phyloP scores from a whole-genome alignment of 1,284 basidiomycete species.

The Melampsora abietis-canadensis region DNA sequence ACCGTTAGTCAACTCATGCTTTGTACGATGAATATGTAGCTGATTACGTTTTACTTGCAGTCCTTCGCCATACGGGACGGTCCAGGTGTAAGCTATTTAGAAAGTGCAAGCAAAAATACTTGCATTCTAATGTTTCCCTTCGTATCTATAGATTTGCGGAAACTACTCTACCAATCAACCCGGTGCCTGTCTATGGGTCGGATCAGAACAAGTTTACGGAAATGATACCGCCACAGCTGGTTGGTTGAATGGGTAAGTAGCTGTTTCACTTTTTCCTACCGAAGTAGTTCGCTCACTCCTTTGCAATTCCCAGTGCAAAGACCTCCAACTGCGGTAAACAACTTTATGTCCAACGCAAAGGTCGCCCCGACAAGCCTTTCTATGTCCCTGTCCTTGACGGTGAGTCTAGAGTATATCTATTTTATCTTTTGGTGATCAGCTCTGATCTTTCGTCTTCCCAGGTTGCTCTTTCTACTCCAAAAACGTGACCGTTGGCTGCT shows the following conservation, averaged over 20 bases:
- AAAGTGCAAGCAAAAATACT: not conserved
- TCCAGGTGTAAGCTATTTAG: not conserved
- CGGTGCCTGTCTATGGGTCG: slow-evolving; percentile 22
- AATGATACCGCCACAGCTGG: not conserved
- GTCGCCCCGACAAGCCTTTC: not conserved
- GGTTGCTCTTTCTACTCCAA: not conserved
- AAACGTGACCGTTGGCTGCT: not conserved
- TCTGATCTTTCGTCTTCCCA: not conserved
- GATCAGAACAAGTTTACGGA: slow-evolving; percentile 7
- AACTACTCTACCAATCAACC: not conserved
- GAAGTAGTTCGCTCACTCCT: not conserved
- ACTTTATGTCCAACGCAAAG: slow-evolving; percentile 5
- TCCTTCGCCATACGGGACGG: not conserved
- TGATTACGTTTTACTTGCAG: too few species aligned
- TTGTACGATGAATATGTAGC: too few species aligned
- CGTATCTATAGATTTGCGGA: slow-evolving; percentile 9
- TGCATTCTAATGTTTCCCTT: not conserved
- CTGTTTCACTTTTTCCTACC: not conserved
- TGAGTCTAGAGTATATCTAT: not conserved
- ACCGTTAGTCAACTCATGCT: not conserved
- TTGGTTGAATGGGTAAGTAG: not conserved
- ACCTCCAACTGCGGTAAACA: slow-evolving; percentile 3
- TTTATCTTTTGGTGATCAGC: not conserved
- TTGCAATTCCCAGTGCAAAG: not conserved
- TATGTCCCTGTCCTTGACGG: slow-evolving; percentile 13